Base-by-base conservation (phyloP, 805 yeast genomes). In the Wilhelminamyces savonicus region DNA sequence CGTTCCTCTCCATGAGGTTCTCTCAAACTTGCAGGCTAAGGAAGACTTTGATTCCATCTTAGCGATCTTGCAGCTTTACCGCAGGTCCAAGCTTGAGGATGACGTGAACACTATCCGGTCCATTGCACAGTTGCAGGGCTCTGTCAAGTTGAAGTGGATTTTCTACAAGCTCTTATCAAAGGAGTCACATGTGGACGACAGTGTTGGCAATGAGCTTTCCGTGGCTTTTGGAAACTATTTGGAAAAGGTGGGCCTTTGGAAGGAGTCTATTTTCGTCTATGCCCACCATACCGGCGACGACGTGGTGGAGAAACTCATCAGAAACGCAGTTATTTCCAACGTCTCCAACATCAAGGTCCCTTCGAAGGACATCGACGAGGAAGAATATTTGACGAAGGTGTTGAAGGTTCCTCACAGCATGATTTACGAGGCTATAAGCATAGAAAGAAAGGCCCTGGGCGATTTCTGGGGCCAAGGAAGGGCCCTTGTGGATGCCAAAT, bases 251-350 rank as follows among this genome's bases (percentile, higher is more conserved):
- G 71, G 71, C 0, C 54, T 71, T 29, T 69, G 72, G 66, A 62
- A 63, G 34, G 82, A 78, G 38, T 71, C 94, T 0, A 38, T 85
- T 3, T 82, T 71, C 47, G 78, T 82, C 3, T 63, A 75, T 23
- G 61, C 78, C 12, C 85, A 80, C 44, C 44, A 83, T 16, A 36
- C 40, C 2, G 60, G 72, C 44, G 81, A 79, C 35, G 44, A 37
- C 1, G 44, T 50, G 0, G 72, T 78, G 4, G 52, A 63, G 37
- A 39, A 49, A 1, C 52, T 57, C 15, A 65, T 82, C 3, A 50
- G 60, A 12, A 36, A 48, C 2, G 36, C 63, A 7, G 46, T 72
- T 5, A 53, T 61, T 14, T 30, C 47, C 5, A 54, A 62, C 21
- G 56, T 66, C 15, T 48, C 48, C 27, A 39, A 41, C 3, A 52